These are phyloP conservation scores for Paulownia fortunei DNA, from an alignment of 257 asterid species.

Conservation along the genomic window DNA sequence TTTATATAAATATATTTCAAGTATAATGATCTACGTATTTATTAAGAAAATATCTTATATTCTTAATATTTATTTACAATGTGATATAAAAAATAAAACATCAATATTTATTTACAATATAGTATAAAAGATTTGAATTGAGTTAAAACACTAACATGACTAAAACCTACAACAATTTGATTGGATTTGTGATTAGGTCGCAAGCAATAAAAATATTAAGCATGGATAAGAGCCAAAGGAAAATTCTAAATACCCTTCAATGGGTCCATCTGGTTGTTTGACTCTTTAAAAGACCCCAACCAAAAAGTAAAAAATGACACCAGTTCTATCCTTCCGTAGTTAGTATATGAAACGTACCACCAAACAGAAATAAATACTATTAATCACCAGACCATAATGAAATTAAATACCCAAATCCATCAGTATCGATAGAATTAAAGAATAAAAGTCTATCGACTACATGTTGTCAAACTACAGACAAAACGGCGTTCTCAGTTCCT, in stretches of 20 bases:
- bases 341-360: not conserved
- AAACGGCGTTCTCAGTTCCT: not conserved
- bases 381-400: not conserved
- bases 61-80: no score
- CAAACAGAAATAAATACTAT: not conserved
- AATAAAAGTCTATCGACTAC: not conserved
- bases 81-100: no score
- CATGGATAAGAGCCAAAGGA: not conserved
- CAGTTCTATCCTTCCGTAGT: not conserved
- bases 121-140: no score
- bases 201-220: no score
- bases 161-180: no score
- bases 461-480: slow-evolving; percentile 24
- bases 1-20: no score
- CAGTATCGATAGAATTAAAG: not conserved
- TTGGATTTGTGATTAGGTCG: no score
- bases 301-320: not conserved
- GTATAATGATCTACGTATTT: no score
- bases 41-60: no score
- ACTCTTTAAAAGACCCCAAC: not conserved
- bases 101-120: no score
- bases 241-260: not conserved
- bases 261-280: not conserved
- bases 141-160: no score
- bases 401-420: not conserved